Base-by-base conservation (phyloP, 2,329 filamentous ascomycete genomes). In the Pseudogymnoascus sp. region DNA sequence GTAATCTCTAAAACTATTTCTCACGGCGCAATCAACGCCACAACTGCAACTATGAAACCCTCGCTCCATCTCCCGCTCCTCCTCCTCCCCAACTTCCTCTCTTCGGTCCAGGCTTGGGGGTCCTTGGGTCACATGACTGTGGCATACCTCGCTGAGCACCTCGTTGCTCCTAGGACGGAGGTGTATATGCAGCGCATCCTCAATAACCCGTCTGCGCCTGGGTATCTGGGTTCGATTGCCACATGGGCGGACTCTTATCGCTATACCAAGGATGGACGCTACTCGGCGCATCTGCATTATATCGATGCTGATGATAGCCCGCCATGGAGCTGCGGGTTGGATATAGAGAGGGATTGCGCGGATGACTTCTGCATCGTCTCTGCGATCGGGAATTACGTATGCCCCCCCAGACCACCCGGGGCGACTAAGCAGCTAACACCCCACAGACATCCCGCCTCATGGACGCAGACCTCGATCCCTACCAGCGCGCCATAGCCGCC, bases 251-350 rank as follows among this genome's bases (percentile, higher is more conserved):
- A 89, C 75, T 85, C 80, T 40, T 76, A 71, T 72, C 80, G 85
- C 23, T 88, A 88, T 75, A 87, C 83, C 7, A 79, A 80, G 72
- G 86, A 83, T 77, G 85, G 84, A 13, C 78, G 78, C 38, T 88
- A 84, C 74, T 84, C 82, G 8, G 82, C 79, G 67, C 80, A 80
- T 35, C 87, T 87, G 73, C 86, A 89, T 78, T 89, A 85, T 76
- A 88, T 89, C 74, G 86, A 88, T 72, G 85, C 86, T 65, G 80
- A 87, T 69, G 86, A 89, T 74, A 73, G 76, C 68, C 86, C 86
- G 63, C 86, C 86, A 0, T 69, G 70, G 15, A 76, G 74, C 53
- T 88, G 86, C 76, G 78, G 78, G 65, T 80, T 88, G 67, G 79
- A 83, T 68, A 80, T 81, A 64, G 75, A 78, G 23, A 82, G 86